These are phyloP conservation scores for Lyophyllum decastes DNA, from an alignment of 768 basidiomycete species.

Conservation along the genomic window DNA sequence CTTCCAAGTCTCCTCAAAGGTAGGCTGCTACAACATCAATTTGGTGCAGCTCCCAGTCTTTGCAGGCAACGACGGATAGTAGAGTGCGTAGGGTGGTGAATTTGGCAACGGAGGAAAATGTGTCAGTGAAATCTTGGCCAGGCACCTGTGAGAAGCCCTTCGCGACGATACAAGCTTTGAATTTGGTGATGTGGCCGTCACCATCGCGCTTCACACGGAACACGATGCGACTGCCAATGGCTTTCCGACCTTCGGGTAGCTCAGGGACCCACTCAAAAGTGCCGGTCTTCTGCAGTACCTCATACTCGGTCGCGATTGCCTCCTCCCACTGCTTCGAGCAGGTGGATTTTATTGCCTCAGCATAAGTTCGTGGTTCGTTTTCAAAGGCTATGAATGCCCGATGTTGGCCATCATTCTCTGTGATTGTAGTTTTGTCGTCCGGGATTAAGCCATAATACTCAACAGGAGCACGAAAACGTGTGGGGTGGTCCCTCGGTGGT, in stretches of 20 bases:
- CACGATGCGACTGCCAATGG: neutral
- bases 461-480: no score
- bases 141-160: neutral
- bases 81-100: neutral
- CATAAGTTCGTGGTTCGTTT: neutral
- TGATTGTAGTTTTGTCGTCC: no score
- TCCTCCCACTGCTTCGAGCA: conserved; percentile 15
- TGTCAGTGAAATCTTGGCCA: neutral
- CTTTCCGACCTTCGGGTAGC: neutral
- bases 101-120: neutral
- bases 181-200: neutral
- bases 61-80: neutral
- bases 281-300: conserved; percentile 2
- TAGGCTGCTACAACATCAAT: no score
- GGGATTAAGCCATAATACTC: no score
- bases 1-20: no score
- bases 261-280: neutral
- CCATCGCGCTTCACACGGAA: neutral
- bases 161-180: neutral
- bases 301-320: conserved; percentile 11
- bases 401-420: no score
- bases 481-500: no score
- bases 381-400: no score
- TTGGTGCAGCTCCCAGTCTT: neutral
- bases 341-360: conserved; percentile 1